Evolutionary conservation across 2,329 filamentous ascomycete species (phyloP).

Genomic region (Verticillium longisporum): DNA sequence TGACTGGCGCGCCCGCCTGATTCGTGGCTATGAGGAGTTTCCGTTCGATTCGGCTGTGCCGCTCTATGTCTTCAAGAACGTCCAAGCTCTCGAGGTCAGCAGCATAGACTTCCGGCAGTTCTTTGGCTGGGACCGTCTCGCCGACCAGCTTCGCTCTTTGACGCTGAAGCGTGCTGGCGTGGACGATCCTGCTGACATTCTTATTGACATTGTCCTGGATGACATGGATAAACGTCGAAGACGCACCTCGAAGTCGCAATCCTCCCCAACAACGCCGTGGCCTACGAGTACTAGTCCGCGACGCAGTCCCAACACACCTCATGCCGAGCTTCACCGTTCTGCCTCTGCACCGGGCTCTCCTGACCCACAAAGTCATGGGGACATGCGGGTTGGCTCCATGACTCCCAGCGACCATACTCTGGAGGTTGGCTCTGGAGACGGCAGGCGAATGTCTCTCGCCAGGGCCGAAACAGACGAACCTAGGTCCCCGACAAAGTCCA

Average conservation of each 20-base stretch:
- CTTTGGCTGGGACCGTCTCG: conserved; percentile 91
- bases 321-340: conserved; percentile 61
- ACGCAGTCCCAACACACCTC: conserved; percentile 56
- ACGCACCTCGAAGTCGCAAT: conserved; percentile 78
- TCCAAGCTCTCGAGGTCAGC: conserved; percentile 87
- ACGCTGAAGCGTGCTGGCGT: conserved; percentile 82
- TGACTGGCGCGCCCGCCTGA: conserved; percentile 87
- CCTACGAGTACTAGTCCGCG: conserved; percentile 48
- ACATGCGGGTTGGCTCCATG: conserved; percentile 54
- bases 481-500: conserved; percentile 33
- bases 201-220: conserved; percentile 90
- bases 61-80: conserved; percentile 91
- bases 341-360: conserved; percentile 62
- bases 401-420: conserved; percentile 43
- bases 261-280: conserved; percentile 71
- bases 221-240: conserved; percentile 90
- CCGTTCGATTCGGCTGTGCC: conserved; percentile 97
- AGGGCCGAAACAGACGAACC: conserved; percentile 42
- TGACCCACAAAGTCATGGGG: conserved; percentile 37
- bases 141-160: conserved; percentile 85
- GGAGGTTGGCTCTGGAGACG: conserved; percentile 29
- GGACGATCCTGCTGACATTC: conserved; percentile 82
- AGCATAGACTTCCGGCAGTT: conserved; percentile 96
- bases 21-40: conserved; percentile 93
- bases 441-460: conserved; percentile 35